A percentile compares a stretch with the other conserved stretches of the same genome.
Evolutionary conservation across 75 land plant species (phyloP).

Genomic region (Chamaecyparis obtusa): DNA sequence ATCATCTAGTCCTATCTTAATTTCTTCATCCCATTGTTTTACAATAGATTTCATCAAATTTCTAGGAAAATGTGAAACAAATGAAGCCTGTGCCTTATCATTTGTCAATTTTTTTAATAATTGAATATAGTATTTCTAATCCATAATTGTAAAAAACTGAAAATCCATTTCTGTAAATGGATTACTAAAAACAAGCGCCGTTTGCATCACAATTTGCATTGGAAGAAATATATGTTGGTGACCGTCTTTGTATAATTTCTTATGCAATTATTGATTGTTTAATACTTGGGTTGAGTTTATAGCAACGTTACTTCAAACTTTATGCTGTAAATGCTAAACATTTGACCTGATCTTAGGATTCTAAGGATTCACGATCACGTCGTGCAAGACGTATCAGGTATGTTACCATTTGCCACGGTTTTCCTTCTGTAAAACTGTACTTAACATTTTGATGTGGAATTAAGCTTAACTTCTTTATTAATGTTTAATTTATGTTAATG

Average conservation of each 20-base stretch:
- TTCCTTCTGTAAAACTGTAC: neutral
- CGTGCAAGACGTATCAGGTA: slow-evolving; percentile 13
- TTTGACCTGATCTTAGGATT: neutral
- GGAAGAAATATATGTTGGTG: neutral
- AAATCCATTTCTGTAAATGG: neutral
- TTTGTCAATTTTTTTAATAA: too few species aligned
- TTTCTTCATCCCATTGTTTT: too few species aligned
- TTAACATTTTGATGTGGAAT: slow-evolving; percentile 2
- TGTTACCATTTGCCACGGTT: neutral
- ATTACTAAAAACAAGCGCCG: neutral
- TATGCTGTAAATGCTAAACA: too few species aligned
- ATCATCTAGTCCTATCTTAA: neutral
- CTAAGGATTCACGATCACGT: neutral
- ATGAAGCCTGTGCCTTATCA: neutral
- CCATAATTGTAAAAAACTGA: neutral
- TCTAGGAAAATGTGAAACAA: too few species aligned
- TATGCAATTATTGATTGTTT: neutral
- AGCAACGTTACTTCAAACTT: neutral
- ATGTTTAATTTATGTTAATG: too few species aligned
- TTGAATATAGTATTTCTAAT: too few species aligned
- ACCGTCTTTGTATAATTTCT: neutral
- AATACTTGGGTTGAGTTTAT: neutral
- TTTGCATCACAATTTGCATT: neutral
- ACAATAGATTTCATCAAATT: too few species aligned
- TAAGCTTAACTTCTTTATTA: too few species aligned